Conservation (phyloP, 1,284 basidiomycete genomes). For the Vanrija pseudolonga region DNA sequence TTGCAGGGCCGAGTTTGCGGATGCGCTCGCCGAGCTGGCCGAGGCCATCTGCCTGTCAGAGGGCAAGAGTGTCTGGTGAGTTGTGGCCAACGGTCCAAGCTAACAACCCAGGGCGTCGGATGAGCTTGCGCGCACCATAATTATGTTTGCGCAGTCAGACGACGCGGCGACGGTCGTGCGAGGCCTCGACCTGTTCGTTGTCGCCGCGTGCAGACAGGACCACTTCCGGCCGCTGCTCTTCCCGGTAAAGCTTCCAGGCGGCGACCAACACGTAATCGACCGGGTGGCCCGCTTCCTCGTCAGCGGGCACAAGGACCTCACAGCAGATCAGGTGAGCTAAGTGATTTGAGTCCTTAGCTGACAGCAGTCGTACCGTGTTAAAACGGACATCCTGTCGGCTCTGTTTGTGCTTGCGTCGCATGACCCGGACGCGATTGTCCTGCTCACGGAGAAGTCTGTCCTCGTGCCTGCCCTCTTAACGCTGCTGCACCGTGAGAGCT, state of each 20-base stretch:
- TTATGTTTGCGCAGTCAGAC: constrained; percentile 10
- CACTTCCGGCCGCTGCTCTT: constrained; percentile 28
- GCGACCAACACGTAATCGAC: constrained; percentile 21
- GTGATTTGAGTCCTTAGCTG: background rate
- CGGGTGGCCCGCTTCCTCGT: constrained; percentile 19
- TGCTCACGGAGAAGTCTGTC: constrained; percentile 31
- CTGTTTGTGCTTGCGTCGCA: constrained; percentile 29
- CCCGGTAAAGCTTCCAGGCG: background rate
- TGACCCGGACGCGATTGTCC: constrained; percentile 31
- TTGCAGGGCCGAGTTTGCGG: constrained; percentile 19
- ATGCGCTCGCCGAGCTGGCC: constrained; percentile 15
- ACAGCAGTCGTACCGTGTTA: constrained; percentile 6
- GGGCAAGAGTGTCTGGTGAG: constrained; percentile 27
- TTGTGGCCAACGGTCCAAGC: background rate
- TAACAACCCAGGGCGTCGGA: constrained; percentile 22
- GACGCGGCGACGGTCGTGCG: constrained; percentile 10
- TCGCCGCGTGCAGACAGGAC: constrained; percentile 34
- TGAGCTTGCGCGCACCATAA: constrained; percentile 27
- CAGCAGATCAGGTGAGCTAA: background rate
- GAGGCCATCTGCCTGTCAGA: constrained; percentile 25
- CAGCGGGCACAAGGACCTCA: background rate
- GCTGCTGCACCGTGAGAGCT: constrained; percentile 28
- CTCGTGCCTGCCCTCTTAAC: constrained; percentile 33
- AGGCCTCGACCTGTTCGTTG: constrained; percentile 27
- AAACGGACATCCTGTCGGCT: constrained; percentile 12